Evolutionary conservation across 352 stramenopile genomes (phyloP).

Genomic region (Pythium phragmitis): DNA sequence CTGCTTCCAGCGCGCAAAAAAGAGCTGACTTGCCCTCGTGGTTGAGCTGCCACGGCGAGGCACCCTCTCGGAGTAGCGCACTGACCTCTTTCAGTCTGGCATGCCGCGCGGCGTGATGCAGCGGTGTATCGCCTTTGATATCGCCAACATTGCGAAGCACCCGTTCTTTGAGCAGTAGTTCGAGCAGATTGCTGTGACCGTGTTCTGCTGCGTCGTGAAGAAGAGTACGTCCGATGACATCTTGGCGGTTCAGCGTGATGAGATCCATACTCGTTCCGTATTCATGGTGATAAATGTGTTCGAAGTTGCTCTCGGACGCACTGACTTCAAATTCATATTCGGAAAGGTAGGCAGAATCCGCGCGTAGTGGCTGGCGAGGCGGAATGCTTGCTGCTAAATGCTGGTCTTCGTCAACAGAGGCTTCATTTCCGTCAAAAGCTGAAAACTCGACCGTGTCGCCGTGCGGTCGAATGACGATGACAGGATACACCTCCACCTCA

Average conservation of each 20-base stretch:
- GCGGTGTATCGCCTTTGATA: constrained; percentile 44
- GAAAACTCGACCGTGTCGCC: constrained; percentile 34
- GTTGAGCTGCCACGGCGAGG: constrained; percentile 41
- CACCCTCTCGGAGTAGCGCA: constrained; percentile 44
- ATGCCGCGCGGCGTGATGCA: constrained; percentile 53
- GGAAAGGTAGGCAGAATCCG: constrained; percentile 44
- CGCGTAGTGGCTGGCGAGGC: constrained; percentile 1
- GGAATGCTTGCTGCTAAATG: not conserved
- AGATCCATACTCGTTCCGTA: constrained; percentile 38
- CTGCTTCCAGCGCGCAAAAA: constrained; percentile 48
- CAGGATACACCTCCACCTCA: constrained; percentile 65
- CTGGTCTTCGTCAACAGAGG: not conserved
- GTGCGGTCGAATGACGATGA: constrained; percentile 51
- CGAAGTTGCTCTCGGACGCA: constrained; percentile 55
- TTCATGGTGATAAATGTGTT: constrained; percentile 53
- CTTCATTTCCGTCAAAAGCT: not conserved
- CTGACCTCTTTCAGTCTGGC: constrained; percentile 54
- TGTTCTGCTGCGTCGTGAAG: constrained; percentile 64
- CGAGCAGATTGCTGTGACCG: constrained; percentile 48
- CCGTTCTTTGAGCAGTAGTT: constrained; percentile 44
- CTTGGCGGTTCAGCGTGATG: constrained; percentile 47
- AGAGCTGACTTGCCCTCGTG: constrained; percentile 53
- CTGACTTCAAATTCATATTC: constrained; percentile 63
- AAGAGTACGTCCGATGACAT: constrained; percentile 55
- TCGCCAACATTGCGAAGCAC: constrained; percentile 48